Conservation (phyloP, 1,139 yeast genomes). For the Pichia cactophila region DNA sequence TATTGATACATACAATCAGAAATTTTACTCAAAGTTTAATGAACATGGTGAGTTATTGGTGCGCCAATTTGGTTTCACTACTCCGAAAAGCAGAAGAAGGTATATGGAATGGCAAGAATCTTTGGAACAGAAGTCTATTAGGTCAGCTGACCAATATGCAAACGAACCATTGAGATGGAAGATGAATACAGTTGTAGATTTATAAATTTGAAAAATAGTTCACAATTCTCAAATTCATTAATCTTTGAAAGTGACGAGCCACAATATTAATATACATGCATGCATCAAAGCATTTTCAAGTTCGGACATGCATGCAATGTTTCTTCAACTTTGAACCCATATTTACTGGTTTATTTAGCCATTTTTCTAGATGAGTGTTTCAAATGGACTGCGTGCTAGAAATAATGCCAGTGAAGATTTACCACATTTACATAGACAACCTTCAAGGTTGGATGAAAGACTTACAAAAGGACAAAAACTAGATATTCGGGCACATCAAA, state of each 20-base stretch:
- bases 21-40: slow-evolving; percentile 27
- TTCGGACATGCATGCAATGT: too few relatives aligned
- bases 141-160: slow-evolving; percentile 19
- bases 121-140: neutral
- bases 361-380: neutral
- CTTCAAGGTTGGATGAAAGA: slow-evolving; percentile 23
- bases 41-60: slow-evolving; percentile 32
- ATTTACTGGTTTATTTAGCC: too few relatives aligned
- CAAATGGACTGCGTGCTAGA: neutral
- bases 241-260: neutral
- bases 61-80: slow-evolving; percentile 40
- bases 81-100: slow-evolving; percentile 41
- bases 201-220: neutral
- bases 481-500: slow-evolving; percentile 52
- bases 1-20: slow-evolving; percentile 17
- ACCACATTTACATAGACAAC: slow-evolving; percentile 16
- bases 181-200: slow-evolving; percentile 32
- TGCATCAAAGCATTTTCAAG: neutral
- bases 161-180: slow-evolving; percentile 45
- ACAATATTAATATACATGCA: neutral
- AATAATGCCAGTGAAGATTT: neutral
- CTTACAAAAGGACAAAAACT: slow-evolving; percentile 34
- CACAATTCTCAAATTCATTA: too few relatives aligned
- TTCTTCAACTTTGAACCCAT: too few relatives aligned
- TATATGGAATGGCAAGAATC: slow-evolving; percentile 27